phyloP scores from a whole-genome alignment of 345 rosid genomes.

The Eucalyptus globulus region DNA sequence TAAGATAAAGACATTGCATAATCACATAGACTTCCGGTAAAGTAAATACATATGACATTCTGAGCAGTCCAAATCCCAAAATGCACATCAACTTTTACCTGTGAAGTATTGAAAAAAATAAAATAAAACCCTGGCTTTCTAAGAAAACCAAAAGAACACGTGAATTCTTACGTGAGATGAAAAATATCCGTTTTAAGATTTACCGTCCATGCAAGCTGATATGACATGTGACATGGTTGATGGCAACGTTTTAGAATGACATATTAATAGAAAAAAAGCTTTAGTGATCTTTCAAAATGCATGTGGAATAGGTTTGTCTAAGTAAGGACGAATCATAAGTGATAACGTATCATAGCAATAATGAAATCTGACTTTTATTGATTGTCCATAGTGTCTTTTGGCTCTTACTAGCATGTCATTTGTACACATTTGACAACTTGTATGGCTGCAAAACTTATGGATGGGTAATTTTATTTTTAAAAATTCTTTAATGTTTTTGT shows the following conservation, averaged over 20 bases:
- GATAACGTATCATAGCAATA: background rate
- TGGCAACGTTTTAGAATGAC: background rate
- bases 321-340: background rate
- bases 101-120: background rate
- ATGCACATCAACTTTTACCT: background rate
- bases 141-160: background rate
- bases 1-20: background rate
- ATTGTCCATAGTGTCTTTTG: background rate
- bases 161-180: background rate
- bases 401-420: background rate
- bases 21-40: background rate
- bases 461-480: background rate
- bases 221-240: background rate
- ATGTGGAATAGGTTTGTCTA: background rate
- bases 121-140: background rate
- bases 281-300: background rate
- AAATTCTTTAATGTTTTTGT: background rate
- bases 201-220: background rate
- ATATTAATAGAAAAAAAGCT: background rate
- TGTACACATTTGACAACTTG: background rate
- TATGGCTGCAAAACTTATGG: background rate
- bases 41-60: background rate
- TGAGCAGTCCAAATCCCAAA: background rate
- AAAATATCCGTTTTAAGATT: background rate
- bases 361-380: background rate